Base-by-base conservation (phyloP, 2,329 filamentous ascomycete species). In the Cladosporium cucumerinum region DNA sequence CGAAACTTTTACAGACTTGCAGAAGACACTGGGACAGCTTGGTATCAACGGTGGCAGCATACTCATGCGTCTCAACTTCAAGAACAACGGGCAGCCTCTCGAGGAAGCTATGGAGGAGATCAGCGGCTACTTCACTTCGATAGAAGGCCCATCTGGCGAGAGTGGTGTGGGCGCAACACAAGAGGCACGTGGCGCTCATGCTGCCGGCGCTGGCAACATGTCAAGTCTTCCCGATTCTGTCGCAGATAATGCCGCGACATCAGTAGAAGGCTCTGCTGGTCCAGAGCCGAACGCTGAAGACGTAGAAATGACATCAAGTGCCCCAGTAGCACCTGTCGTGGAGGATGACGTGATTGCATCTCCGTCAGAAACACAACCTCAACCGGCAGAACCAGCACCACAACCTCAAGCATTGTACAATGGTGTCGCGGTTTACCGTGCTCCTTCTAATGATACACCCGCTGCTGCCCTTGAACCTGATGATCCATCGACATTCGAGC, bases 101-200 rank as follows among this genome's bases (percentile, higher is more conserved):
- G 91, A 92, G 70, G 90, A 94, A 68, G 94, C 94, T 11, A 92
- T 97, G 88, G 80, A 82, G 55, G 85, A 94, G 73, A 97, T 98
- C 67, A 85, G 85, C 25, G 82, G 87, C 68, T 93, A 90, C 73
- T 96, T 96, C 77, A 86, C 84, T 59, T 36, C 49, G 26, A 72
- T 77, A 6, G 72, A 76, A 34, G 74, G 79, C 64, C 49, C 65
- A 60, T 26, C 70, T 59, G 58, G 66, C 8, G 69, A 64, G 69
- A 60, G 63, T 66, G 62, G 52, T 39, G 46, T 14, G 25, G 58
- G 66, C 23, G 21, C 46, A 51, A 36, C 66, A 55, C 34, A 28
- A 21, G 69, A 72, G 49, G 73, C 72, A 12, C 30, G 46, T 16
- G 62, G 62, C 11, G 74, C 75, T 18, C 51, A 58, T 43, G 68